Base-by-base conservation (phyloP, 352 stramenopile species). In the Globisporangium parvum region DNA sequence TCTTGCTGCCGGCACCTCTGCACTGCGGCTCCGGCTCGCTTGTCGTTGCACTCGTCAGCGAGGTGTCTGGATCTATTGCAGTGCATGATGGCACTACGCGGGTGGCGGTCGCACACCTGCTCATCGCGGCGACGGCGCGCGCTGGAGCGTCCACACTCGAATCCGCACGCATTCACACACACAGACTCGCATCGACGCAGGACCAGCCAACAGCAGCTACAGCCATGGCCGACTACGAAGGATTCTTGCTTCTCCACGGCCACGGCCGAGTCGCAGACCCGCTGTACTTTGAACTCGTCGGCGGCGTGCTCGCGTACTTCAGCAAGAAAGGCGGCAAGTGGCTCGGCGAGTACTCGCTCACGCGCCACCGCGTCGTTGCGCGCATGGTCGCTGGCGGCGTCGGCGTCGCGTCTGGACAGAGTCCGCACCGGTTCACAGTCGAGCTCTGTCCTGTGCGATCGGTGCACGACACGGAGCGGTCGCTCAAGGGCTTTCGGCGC, bases 221-320 rank as follows among this genome's bases (percentile, higher is more conserved):
- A 41, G 50, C 15, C 20, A 91, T 92, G 82, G 82, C 82, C 21
- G 82, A 91, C 62, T 91, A 88, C 67, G 78, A 90, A 75, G 82
- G 82, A 20, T 92, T 78, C 64, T 56, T 92, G 21, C 62, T 92
- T 35, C 69, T 92, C 21, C 82, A 92, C 62, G 77, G 82, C 64
- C 69, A 62, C 4, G 47, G 51, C 10, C 60, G 47, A 0, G 24
- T 31, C 23, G 54, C 60, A 5, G 82, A 92, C 55, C 82, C 82
- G 28, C 68, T 92, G 42, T 92, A 86, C 62, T 90, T 92, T 59
- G 75, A 87, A 57, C 71, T 92, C 51, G 72, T 80, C 44, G 65
- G 71, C 50, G 82, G 82, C 0, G 61, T 90, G 61, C 76, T 92
- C 42, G 74, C 74, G 66, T 92, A 89, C 61, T 92, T 75, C 63